phyloP scores from a whole-genome alignment of 306 rosid genomes.

The Begonia masoniana region DNA sequence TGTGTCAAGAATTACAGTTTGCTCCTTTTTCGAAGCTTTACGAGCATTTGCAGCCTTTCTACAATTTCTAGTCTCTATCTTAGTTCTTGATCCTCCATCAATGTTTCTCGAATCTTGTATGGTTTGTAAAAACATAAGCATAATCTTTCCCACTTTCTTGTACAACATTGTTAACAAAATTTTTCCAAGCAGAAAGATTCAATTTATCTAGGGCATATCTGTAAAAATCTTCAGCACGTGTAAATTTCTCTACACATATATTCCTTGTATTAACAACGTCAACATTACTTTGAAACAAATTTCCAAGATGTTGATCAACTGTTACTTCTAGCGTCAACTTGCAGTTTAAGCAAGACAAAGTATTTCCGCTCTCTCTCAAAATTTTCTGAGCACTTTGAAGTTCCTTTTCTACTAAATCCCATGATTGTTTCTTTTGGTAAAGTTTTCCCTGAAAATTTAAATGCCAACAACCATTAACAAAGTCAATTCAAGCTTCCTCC shows the following conservation, averaged over 20 bases:
- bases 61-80: slow-evolving; percentile 28
- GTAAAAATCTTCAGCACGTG: slow-evolving; percentile 38
- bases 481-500: too few relatives aligned
- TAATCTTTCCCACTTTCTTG: slow-evolving; percentile 11
- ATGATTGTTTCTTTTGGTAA: slow-evolving; percentile 39
- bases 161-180: slow-evolving; percentile 41
- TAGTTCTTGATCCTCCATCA: slow-evolving; percentile 24
- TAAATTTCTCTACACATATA: slow-evolving; percentile 20
- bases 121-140: not conserved
- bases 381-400: slow-evolving; percentile 39
- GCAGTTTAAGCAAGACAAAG: slow-evolving; percentile 68
- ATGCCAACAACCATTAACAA: slow-evolving; percentile 5
- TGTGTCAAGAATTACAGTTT: slow-evolving; percentile 22
- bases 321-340: too few relatives aligned
- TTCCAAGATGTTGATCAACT: slow-evolving; percentile 60
- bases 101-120: slow-evolving; percentile 7
- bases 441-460: slow-evolving; percentile 47
- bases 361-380: slow-evolving; percentile 22
- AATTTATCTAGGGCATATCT: too few relatives aligned
- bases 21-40: slow-evolving; percentile 26
- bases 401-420: slow-evolving; percentile 71
- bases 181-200: slow-evolving; percentile 46
- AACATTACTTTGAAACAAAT: slow-evolving; percentile 43
- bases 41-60: slow-evolving; percentile 32
- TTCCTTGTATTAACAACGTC: slow-evolving; percentile 16